phyloP scores from a whole-genome alignment of 305 asterid species.

The Solanum hybrid region DNA sequence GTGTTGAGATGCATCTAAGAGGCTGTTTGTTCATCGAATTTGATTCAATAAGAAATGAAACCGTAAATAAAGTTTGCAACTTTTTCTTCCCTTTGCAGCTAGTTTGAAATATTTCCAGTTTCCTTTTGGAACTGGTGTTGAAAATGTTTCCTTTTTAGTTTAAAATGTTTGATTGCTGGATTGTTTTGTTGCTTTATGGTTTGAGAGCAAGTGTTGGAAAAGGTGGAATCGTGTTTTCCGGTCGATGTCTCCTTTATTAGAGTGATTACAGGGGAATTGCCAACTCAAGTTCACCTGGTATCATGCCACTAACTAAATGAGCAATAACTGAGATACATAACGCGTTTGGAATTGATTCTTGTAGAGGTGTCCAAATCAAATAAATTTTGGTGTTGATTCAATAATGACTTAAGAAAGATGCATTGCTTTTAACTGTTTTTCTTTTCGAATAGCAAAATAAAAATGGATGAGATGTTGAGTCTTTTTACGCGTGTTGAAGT shows the following conservation, averaged over 20 bases:
- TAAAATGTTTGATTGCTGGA: background rate
- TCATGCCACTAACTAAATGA: background rate
- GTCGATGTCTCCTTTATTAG: background rate
- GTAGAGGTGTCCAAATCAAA: background rate
- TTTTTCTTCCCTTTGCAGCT: background rate
- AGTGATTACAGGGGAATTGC: background rate
- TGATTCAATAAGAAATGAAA: background rate
- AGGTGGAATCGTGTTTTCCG: background rate
- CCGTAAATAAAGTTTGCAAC: background rate
- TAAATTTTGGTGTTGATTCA: background rate
- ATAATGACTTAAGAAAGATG: background rate
- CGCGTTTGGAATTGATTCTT: background rate
- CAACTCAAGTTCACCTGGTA: background rate
- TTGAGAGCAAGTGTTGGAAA: background rate
- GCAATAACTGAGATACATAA: background rate
- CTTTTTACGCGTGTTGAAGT: background rate
- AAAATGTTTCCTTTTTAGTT: background rate
- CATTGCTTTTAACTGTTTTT: no score
- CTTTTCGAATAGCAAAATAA: background rate
- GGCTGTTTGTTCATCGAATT: background rate
- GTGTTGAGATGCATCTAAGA: background rate
- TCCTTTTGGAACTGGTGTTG: background rate
- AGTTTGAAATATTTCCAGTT: background rate
- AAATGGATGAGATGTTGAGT: background rate
- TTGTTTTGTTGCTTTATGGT: background rate